Evolutionary conservation across 805 yeast genomes (phyloP).

Genomic region (Teunomyces tritomae): DNA sequence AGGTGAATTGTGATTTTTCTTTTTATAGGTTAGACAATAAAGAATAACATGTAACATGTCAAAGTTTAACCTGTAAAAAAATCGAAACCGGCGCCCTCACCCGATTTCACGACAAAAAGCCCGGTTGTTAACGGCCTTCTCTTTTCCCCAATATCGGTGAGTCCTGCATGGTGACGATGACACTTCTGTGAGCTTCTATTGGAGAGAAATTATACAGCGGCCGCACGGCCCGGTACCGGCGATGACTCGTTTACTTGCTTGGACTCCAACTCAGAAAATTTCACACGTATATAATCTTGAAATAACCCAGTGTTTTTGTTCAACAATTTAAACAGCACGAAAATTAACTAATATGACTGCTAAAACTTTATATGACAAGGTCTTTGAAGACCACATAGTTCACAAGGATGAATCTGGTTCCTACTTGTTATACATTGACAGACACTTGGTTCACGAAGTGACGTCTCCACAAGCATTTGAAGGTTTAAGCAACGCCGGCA

Average conservation of each 20-base stretch:
- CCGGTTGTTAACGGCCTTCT: not conserved
- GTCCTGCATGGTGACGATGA: not conserved
- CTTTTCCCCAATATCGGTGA: too few species aligned
- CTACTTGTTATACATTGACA: conserved; percentile 84
- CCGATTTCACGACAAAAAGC: not conserved
- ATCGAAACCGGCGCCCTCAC: too few species aligned
- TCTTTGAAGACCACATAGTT: conserved; percentile 91
- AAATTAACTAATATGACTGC: conserved; percentile 6
- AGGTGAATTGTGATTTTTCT: not conserved
- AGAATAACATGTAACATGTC: not conserved
- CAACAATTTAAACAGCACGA: not conserved
- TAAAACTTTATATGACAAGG: conserved; percentile 87
- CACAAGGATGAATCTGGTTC: conserved; percentile 88
- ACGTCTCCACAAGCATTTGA: conserved; percentile 99
- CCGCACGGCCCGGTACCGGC: conserved; percentile 5
- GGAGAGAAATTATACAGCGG: not conserved
- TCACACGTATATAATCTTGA: not conserved
- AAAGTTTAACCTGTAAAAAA: not conserved
- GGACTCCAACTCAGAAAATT: not conserved
- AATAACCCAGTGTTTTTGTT: not conserved
- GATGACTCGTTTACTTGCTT: too few species aligned
- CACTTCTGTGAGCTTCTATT: not conserved
- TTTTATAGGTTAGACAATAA: too few species aligned
- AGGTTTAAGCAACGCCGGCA: conserved; percentile 83
- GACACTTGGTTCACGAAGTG: conserved; percentile 97